Evolutionary conservation across 78 protist species (phyloP).

Genomic region (Dictyostelium intermedium): DNA sequence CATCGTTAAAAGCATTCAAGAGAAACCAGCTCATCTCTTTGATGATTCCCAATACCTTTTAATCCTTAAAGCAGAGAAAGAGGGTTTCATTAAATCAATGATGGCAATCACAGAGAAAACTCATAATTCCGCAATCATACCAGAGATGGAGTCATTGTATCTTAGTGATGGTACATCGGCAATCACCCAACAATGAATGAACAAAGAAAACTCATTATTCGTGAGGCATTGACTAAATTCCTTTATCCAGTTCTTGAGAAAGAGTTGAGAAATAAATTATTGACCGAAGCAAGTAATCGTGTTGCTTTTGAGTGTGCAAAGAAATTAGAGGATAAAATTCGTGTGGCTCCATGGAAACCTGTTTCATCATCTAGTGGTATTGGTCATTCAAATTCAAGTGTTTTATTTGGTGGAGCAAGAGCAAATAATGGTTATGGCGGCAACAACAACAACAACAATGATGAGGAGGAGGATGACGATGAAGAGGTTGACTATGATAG

Average conservation of each 20-base stretch:
- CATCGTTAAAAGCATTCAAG: constrained; percentile 37
- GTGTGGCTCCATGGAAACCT: constrained; percentile 75
- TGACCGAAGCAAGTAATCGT: constrained; percentile 50
- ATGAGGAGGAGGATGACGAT: constrained; percentile 5
- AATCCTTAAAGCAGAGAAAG: constrained; percentile 78
- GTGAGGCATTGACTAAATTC: constrained; percentile 45
- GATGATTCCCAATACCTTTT: constrained; percentile 57
- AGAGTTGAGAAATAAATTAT: constrained; percentile 56
- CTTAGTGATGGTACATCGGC: constrained; percentile 40
- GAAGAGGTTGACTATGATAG: constrained; percentile 28
- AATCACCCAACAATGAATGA: constrained; percentile 67
- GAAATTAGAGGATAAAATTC: constrained; percentile 32
- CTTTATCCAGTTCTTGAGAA: constrained; percentile 75
- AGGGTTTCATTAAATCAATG: constrained; percentile 65
- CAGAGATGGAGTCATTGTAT: constrained; percentile 54
- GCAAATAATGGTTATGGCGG: neutral
- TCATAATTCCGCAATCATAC: constrained; percentile 17
- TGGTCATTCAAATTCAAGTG: neutral
- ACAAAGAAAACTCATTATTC: constrained; percentile 39
- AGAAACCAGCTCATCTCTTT: constrained; percentile 61
- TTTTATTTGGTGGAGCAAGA: neutral
- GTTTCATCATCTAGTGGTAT: neutral
- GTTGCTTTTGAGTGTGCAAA: constrained; percentile 70
- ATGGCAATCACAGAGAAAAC: constrained; percentile 43
- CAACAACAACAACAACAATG: too few species aligned